Evolutionary conservation across 352 stramenopile species (phyloP), one percentile per base, ranked within the genome.

Genomic region (Pythium myriotylum): DNA sequence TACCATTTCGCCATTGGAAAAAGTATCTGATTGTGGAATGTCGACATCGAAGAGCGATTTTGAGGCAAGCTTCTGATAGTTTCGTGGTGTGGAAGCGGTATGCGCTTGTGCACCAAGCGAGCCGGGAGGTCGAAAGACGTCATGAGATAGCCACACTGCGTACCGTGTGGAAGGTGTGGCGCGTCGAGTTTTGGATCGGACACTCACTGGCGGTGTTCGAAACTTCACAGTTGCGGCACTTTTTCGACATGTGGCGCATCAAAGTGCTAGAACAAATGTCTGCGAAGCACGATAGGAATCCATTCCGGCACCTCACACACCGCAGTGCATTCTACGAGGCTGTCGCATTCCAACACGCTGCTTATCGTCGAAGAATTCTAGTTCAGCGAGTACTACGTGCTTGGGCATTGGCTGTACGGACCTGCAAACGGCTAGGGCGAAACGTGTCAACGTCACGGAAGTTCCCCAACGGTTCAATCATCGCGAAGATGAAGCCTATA

Each of bases 171-270:
- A 54, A 53, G 29, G 39, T 24, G 20, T 68, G 61, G 61, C 37
- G 61, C 12, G 14, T 68, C 17, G 61, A 68, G 32, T 68, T 54
- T 37, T 68, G 61, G 61, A 53, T 68, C n/a, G 46, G 29, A 7
- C 51, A 47, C 13, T 53, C 27, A 1, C 59, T 58, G 0, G 16
- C 20, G 29, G 43, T 19, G 2, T 7, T n/a, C 1, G 6, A n/a
- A 0, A 17, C 2, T 2, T 50, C 24, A 6, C n/a, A 59, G 4
- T 7, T 58, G 22, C 61, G 47, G 4, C 45, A 20, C 16, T 53
- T 33, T 29, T 26, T 68, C 43, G 4, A 49, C 26, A 45, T 27
- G 27, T 68, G 61, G 61, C 51, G 45, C 2, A 49, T 40, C 24
- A 24, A 8, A 32, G 14, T 51, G n/a, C n/a, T n/a, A n/a, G n/a